Percentiles rank a stretch among this genome's conserved stretches.
These are phyloP conservation scores for Rutidosis leptorrhynchoides DNA, from an alignment of 129 eudicot species.

Conservation along the genomic window DNA sequence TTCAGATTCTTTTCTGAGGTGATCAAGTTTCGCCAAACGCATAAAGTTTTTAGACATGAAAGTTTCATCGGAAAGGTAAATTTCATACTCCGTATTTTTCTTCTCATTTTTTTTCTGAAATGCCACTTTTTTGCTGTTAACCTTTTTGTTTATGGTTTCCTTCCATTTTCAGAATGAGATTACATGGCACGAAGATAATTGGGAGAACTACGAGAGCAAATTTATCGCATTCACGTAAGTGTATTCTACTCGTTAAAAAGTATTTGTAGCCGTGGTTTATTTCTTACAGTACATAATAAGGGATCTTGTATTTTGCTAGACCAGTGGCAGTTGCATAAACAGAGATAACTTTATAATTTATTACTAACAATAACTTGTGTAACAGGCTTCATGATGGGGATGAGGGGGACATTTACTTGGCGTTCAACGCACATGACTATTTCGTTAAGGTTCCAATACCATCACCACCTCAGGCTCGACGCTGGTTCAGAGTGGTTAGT, in stretches of 20 bases:
- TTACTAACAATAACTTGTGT: conserved; percentile 2
- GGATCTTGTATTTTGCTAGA: conserved; percentile 9
- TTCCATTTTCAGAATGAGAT: conserved; percentile 60
- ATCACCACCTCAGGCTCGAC: conserved; percentile 54
- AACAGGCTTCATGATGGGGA: conserved; percentile 77
- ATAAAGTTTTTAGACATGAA: conserved; percentile 53
- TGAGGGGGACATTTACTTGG: conserved; percentile 76
- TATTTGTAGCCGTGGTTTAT: conserved; percentile 7
- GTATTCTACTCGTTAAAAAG: not conserved
- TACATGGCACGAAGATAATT: conserved; percentile 96
- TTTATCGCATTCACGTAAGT: conserved; percentile 95
- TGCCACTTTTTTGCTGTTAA: not conserved
- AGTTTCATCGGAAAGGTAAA: conserved; percentile 69
- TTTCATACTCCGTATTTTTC: not conserved
- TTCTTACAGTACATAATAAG: conserved; percentile 6
- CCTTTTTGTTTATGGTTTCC: not conserved
- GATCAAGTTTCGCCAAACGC: conserved; percentile 73
- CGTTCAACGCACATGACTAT: conserved; percentile 90
- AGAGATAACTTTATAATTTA: not conserved
- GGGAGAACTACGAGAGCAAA: conserved; percentile 83
- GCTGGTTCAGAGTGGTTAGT: conserved; percentile 55
- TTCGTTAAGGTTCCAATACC: conserved; percentile 66
- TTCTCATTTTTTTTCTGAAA: not conserved
- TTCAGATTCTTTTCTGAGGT: conserved; percentile 85
- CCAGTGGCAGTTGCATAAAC: not conserved